Conservation (phyloP, 495 filamentous ascomycete genomes). For the Aspergillus sparsus region DNA sequence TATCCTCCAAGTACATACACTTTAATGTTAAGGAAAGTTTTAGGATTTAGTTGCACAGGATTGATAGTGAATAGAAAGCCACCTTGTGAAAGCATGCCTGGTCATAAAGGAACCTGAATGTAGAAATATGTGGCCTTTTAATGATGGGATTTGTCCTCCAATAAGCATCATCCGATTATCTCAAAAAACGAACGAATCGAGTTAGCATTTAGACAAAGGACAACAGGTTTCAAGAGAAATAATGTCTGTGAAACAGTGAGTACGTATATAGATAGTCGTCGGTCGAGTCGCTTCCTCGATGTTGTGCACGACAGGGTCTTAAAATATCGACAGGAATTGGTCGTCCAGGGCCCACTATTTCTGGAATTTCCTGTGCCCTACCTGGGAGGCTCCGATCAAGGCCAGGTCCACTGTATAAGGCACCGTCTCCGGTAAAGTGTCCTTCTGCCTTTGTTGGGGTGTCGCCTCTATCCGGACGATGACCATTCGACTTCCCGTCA, state of each 20-base stretch:
- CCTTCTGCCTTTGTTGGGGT: conserved; percentile 29
- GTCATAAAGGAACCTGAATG: too few species aligned
- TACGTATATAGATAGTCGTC: conserved; percentile 26
- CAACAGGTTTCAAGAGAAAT: conserved; percentile 18
- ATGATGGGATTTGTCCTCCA: neutral
- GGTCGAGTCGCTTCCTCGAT: conserved; percentile 23
- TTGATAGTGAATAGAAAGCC: too few species aligned
- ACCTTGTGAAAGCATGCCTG: too few species aligned
- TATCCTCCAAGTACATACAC: too few species aligned
- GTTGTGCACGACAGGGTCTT: conserved; percentile 15
- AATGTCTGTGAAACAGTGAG: conserved; percentile 21
- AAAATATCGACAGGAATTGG: conserved; percentile 7
- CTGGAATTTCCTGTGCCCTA: conserved; percentile 25
- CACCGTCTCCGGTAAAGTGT: conserved; percentile 23
- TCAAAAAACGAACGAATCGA: conserved; percentile 15
- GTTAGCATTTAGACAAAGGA: neutral
- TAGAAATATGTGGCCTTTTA: conserved; percentile 12
- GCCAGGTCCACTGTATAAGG: conserved; percentile 26
- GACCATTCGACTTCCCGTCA: conserved; percentile 34
- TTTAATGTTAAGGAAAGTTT: too few species aligned
- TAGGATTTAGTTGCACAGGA: too few species aligned
- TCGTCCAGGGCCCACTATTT: conserved; percentile 23
- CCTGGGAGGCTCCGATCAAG: conserved; percentile 24
- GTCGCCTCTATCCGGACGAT: conserved; percentile 31
- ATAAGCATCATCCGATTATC: neutral